phyloP scores from a whole-genome alignment of 495 filamentous ascomycete genomes.

The Xylaria venustula region DNA sequence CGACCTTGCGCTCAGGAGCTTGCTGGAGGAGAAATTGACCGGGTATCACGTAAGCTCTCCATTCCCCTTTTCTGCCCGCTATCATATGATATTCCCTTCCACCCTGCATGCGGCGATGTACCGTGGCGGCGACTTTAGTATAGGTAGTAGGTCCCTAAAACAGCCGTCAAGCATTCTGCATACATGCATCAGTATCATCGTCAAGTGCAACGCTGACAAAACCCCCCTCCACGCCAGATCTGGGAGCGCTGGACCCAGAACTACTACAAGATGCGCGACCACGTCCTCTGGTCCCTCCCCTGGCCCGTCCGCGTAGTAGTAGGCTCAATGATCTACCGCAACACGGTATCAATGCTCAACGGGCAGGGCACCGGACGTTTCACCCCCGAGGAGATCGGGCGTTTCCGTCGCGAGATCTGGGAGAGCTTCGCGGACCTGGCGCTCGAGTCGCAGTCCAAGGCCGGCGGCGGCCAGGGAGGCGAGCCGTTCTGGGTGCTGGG shows the following conservation, averaged over 20 bases:
- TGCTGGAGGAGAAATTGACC: constrained; percentile 62
- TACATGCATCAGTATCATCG: no score
- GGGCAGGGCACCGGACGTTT: constrained; percentile 58
- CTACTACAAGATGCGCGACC: constrained; percentile 59
- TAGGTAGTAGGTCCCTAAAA: no score
- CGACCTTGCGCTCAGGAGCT: constrained; percentile 51
- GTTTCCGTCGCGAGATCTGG: constrained; percentile 53
- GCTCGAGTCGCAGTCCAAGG: constrained; percentile 17
- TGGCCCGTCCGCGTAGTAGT: constrained; percentile 54
- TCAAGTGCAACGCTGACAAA: background rate
- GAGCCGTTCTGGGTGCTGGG: constrained; percentile 59
- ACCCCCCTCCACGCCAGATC: constrained; percentile 7
- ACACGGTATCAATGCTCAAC: constrained; percentile 37
- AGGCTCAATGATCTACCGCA: constrained; percentile 52
- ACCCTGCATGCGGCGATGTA: no score
- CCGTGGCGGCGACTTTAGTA: no score
- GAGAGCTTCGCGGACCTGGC: constrained; percentile 44
- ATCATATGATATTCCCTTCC: no score
- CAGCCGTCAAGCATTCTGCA: no score
- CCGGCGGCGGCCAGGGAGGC: constrained; percentile 8
- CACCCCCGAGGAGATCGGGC: constrained; percentile 45
- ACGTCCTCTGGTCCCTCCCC: constrained; percentile 46
- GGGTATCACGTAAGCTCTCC: constrained; percentile 36
- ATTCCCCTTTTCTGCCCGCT: no score
- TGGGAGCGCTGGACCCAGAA: constrained; percentile 58